Evolutionary conservation across 306 rosid species (phyloP), one percentile per base, ranked within the genome.

Genomic region (Dalbergia oliveri): DNA sequence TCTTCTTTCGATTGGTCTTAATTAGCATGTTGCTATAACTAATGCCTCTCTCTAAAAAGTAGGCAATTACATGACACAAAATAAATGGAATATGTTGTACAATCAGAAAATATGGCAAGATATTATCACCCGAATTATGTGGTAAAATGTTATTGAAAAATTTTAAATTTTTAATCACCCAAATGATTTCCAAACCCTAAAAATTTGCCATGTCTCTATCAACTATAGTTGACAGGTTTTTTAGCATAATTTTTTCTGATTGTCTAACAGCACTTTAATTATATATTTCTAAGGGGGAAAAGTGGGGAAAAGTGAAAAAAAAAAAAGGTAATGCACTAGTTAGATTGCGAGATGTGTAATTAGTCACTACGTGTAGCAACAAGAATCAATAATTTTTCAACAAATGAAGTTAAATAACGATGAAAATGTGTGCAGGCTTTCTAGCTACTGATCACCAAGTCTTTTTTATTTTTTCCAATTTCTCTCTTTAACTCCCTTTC

Each of bases 371-470:
- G 35, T 70, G 59, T 51, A 65, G 35, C 58, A 23, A 79, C 68
- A 37, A 21, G 33, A 62, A 81, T 79, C 83, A 49, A 60, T 49
- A 45, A 34, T 47, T 47, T 59, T 13, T 47, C 77, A 70, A 18
- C 65, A 13, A 47, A 69, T 2, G 51, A 14, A 31, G 31, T 26
- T 9, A 26, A 26, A 2, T 26, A 64, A 62, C 41, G 78, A 50
- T 50, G 44, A 79, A 58, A 37, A 72, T 68, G 37, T 26, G 4
- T n/a, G 21, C 7, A 57, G 33, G 66, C 74, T 9, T 57, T 62
- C 31, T 57, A n/a, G 57, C 21, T 11, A 44, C n/a, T 4, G 69
- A 60, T 84, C 72, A 80, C 21, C 58, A 45, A 71, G 43, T 82
- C 69, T 72, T 26, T 26, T 26, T 26, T 26, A 0, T 26, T 26